A percentile compares a stretch with the other conserved stretches of the same genome.
Evolutionary conservation across 2,329 filamentous ascomycete species (phyloP).

Genomic region (Alternaria brassicae): DNA sequence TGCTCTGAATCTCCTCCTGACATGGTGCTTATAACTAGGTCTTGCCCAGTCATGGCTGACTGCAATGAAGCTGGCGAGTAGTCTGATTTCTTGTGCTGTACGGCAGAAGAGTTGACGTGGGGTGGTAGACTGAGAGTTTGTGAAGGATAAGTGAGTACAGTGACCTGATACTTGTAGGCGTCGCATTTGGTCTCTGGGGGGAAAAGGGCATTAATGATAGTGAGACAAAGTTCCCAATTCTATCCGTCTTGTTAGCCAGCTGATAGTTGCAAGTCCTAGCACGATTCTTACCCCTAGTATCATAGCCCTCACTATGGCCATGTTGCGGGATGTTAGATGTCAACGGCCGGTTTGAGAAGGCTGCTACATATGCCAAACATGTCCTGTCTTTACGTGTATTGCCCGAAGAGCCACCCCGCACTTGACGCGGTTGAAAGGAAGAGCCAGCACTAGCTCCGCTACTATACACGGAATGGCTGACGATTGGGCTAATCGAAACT

Average conservation of each 20-base stretch:
- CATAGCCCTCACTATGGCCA: constrained; percentile 33
- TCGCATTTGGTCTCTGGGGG: neutral
- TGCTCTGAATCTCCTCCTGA: constrained; percentile 36
- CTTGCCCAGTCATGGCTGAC: constrained; percentile 44
- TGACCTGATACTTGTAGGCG: constrained; percentile 19
- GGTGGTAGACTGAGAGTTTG: constrained; percentile 31
- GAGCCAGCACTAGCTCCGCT: constrained; percentile 13
- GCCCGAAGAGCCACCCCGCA: constrained; percentile 17
- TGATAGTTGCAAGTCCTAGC: neutral
- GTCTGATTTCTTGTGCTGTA: constrained; percentile 37
- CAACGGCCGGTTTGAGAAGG: neutral
- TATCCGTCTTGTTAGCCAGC: constrained; percentile 19
- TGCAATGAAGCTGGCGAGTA: constrained; percentile 42
- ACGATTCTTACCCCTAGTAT: constrained; percentile 37
- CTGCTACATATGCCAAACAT: neutral
- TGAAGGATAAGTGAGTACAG: constrained; percentile 37
- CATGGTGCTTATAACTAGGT: constrained; percentile 49
- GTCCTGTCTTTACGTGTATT: neutral
- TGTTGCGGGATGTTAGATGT: neutral
- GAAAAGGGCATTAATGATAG: constrained; percentile 36
- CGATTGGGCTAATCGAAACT: neutral
- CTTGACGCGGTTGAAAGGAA: constrained; percentile 33
- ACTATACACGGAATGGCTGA: neutral
- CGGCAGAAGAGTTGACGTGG: constrained; percentile 10
- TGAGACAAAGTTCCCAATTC: constrained; percentile 34